Conservation (phyloP, 495 filamentous ascomycete species). For the Cercophora scortea region DNA sequence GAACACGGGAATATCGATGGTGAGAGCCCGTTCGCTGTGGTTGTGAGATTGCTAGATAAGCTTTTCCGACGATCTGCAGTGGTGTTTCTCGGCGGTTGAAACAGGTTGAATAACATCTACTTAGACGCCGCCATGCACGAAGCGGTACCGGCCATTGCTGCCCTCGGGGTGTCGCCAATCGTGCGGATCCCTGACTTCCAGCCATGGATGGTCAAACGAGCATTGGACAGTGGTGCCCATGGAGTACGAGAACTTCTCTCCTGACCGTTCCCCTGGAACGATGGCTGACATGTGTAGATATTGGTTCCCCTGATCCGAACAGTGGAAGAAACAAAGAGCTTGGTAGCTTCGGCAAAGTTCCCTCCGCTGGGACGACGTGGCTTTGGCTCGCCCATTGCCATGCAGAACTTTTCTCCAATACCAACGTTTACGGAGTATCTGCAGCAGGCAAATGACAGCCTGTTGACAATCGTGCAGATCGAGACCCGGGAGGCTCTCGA, state of each 20-base stretch:
- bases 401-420: conserved; percentile 52
- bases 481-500: conserved; percentile 70
- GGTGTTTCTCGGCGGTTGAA: no score
- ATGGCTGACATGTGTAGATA: conserved; percentile 25
- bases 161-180: conserved; percentile 57
- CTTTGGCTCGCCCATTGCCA: conserved; percentile 59
- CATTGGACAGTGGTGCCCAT: conserved; percentile 61
- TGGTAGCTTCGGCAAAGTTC: conserved; percentile 58
- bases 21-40: conserved; percentile 17
- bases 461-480: conserved; percentile 74
- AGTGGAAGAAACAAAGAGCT: conserved; percentile 50
- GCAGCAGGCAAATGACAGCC: conserved; percentile 61
- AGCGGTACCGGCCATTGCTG: conserved; percentile 64
- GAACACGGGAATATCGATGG: conserved; percentile 77
- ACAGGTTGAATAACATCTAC: conserved; percentile 7
- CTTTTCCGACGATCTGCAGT: no score
- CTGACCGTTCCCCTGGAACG: background rate
- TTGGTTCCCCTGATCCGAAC: conserved; percentile 60
- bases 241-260: conserved; percentile 35
- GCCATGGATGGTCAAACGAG: conserved; percentile 64
- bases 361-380: conserved; percentile 57
- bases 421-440: conserved; percentile 57
- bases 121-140: conserved; percentile 76
- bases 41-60: background rate
- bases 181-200: conserved; percentile 60